These are phyloP conservation scores for Schizosaccharomyces lindneri DNA, from an alignment of 805 yeast genomes.

Conservation along the genomic window DNA sequence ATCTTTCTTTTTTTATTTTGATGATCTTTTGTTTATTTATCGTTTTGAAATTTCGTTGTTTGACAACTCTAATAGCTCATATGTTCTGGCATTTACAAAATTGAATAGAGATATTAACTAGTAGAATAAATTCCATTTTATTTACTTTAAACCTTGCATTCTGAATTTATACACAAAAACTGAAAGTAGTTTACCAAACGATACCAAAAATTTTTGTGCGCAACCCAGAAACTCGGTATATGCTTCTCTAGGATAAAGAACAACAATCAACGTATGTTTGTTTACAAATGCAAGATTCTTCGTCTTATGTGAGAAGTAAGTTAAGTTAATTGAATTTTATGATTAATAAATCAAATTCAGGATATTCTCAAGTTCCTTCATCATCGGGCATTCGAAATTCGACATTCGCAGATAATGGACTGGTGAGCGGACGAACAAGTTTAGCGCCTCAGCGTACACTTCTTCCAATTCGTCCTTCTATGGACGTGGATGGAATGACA, in stretches of 20 bases:
- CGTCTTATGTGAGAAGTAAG: not conserved
- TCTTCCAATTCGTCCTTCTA: not conserved
- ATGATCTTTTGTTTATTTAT: too few relatives aligned
- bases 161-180: too few relatives aligned
- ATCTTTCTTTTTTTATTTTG: too few relatives aligned
- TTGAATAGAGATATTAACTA: too few relatives aligned
- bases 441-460: not conserved
- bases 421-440: not conserved
- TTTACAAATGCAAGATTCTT: not conserved
- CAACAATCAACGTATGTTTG: not conserved
- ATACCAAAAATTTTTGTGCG: too few relatives aligned
- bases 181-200: too few relatives aligned
- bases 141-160: too few relatives aligned
- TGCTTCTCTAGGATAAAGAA: not conserved
- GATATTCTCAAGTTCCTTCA: not conserved
- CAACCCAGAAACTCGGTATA: too few relatives aligned
- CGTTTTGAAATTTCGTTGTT: too few relatives aligned
- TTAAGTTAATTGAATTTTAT: not conserved
- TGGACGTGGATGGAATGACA: not conserved
- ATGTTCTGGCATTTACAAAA: too few relatives aligned
- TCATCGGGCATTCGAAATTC: not conserved
- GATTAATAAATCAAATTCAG: not conserved
- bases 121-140: too few relatives aligned
- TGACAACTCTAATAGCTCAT: too few relatives aligned
- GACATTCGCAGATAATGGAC: not conserved